These are phyloP conservation scores for Cudoniella acicularis DNA, from an alignment of 495 filamentous ascomycete species.

Conservation along the genomic window DNA sequence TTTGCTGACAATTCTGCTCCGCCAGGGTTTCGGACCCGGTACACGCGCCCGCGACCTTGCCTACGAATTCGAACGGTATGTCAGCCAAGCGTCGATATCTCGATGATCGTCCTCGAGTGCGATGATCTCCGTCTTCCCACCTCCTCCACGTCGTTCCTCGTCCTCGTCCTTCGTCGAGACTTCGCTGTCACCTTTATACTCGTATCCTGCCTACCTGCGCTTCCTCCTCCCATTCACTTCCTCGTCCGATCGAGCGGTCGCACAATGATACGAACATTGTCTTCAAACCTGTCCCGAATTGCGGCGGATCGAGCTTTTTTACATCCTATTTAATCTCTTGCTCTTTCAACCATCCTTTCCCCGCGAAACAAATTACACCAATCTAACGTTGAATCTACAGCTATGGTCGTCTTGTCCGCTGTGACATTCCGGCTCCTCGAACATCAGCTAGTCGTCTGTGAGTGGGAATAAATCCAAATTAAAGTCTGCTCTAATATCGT, in stretches of 20 bases:
- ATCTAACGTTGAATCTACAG: constrained; percentile 44
- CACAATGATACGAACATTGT: constrained; percentile 38
- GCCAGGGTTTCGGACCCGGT: constrained; percentile 87
- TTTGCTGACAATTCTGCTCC: constrained; percentile 32
- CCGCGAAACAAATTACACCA: constrained; percentile 3
- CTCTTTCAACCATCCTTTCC: constrained; percentile 14
- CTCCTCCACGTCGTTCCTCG: constrained; percentile 38
- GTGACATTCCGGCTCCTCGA: constrained; percentile 95
- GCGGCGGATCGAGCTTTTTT: constrained; percentile 22
- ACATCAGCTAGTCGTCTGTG: constrained; percentile 91
- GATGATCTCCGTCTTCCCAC: constrained; percentile 30
- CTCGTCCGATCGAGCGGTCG: constrained; percentile 55
- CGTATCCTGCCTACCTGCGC: constrained; percentile 33
- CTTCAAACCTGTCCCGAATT: constrained; percentile 28
- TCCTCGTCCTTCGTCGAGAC: constrained; percentile 26
- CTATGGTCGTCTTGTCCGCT: constrained; percentile 97
- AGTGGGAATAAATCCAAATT: constrained; percentile 41
- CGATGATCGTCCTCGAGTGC: constrained; percentile 42
- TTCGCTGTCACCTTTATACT: constrained; percentile 32
- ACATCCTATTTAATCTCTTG: constrained; percentile 10
- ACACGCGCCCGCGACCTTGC: constrained; percentile 99
- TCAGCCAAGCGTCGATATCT: constrained; percentile 45
- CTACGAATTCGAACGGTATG: constrained; percentile 99
- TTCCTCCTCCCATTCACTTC: constrained; percentile 23
- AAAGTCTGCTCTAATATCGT: constrained; percentile 24